A percentile compares a stretch with the other conserved stretches of the same genome.
These are phyloP conservation scores for Penicillium vulpinum DNA, from an alignment of 2,329 filamentous ascomycete species.

Conservation along the genomic window DNA sequence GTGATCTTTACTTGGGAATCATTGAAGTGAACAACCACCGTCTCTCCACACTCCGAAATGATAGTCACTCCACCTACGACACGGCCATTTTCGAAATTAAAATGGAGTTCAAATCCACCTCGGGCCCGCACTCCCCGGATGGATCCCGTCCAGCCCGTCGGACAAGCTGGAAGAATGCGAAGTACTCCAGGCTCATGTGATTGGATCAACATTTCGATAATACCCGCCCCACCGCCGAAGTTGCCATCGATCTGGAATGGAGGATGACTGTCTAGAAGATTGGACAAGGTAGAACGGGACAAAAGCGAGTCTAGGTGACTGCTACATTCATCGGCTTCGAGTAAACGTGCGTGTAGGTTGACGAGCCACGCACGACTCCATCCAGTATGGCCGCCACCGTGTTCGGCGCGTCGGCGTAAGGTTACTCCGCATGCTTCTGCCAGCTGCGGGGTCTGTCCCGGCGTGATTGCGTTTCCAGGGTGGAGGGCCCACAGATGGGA, in stretches of 20 bases:
- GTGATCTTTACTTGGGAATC: conserved; percentile 15
- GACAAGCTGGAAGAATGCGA: conserved; percentile 43
- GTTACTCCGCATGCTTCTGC: conserved; percentile 31
- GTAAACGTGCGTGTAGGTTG: conserved; percentile 51
- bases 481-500: conserved; percentile 54
- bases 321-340: conserved; percentile 40
- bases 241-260: conserved; percentile 56
- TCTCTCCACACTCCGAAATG: conserved; percentile 15
- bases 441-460: conserved; percentile 33
- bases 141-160: conserved; percentile 37
- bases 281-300: conserved; percentile 45
- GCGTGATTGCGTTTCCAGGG: conserved; percentile 46
- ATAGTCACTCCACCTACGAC: conserved; percentile 18
- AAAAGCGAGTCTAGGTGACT: conserved; percentile 44
- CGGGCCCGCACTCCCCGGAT: conserved; percentile 39
- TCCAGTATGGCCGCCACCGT: conserved; percentile 52
- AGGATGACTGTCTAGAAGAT: conserved; percentile 49
- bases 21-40: conserved; percentile 20
- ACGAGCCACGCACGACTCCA: conserved; percentile 56
- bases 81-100: conserved; percentile 37
- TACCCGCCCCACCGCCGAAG: conserved; percentile 51
- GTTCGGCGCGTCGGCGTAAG: conserved; percentile 31
- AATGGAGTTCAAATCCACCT: conserved; percentile 41
- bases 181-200: conserved; percentile 36
- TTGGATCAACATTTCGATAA: conserved; percentile 50